These are phyloP conservation scores for Fusarium papillatum DNA, from an alignment of 2,329 filamentous ascomycete species.

Conservation along the genomic window DNA sequence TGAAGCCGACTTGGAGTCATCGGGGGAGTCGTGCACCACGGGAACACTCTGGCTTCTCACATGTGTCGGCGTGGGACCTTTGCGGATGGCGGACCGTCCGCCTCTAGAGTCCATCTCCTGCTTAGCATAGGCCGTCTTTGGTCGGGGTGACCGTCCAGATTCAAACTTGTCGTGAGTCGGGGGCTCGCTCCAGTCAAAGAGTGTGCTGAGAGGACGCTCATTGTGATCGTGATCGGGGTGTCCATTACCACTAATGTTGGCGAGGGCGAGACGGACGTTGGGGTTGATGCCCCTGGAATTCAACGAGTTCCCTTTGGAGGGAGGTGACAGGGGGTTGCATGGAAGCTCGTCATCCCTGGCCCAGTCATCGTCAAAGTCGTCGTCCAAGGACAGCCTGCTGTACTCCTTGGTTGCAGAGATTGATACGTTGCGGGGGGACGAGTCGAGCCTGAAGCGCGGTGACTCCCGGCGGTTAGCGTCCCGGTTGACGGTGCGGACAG, in stretches of 20 bases:
- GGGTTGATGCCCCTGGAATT: slow-evolving; percentile 67
- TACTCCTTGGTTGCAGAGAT: slow-evolving; percentile 55
- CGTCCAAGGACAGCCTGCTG: slow-evolving; percentile 68
- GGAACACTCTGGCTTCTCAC: slow-evolving; percentile 87
- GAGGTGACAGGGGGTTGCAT: slow-evolving; percentile 70
- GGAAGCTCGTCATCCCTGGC: slow-evolving; percentile 65
- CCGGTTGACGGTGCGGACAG: slow-evolving; percentile 54
- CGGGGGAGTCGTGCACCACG: slow-evolving; percentile 74
- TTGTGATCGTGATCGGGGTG: slow-evolving; percentile 43
- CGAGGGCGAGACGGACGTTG: slow-evolving; percentile 67
- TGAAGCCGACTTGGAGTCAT: slow-evolving; percentile 65
- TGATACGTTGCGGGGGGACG: slow-evolving; percentile 49
- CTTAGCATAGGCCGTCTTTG: slow-evolving; percentile 83
- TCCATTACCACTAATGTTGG: slow-evolving; percentile 64
- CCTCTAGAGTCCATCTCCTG: slow-evolving; percentile 79
- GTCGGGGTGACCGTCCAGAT: slow-evolving; percentile 70
- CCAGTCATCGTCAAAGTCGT: slow-evolving; percentile 76
- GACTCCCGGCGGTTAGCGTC: slow-evolving; percentile 27
- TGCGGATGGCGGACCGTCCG: slow-evolving; percentile 76
- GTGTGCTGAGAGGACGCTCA: slow-evolving; percentile 72
- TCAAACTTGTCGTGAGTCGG: slow-evolving; percentile 72
- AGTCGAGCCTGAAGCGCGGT: slow-evolving; percentile 48
- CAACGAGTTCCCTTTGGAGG: slow-evolving; percentile 63
- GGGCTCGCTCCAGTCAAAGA: slow-evolving; percentile 86
- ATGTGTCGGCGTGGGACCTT: slow-evolving; percentile 77